Base-by-base conservation (phyloP, 2,329 filamentous ascomycete species). In the Xylaria sp. region DNA sequence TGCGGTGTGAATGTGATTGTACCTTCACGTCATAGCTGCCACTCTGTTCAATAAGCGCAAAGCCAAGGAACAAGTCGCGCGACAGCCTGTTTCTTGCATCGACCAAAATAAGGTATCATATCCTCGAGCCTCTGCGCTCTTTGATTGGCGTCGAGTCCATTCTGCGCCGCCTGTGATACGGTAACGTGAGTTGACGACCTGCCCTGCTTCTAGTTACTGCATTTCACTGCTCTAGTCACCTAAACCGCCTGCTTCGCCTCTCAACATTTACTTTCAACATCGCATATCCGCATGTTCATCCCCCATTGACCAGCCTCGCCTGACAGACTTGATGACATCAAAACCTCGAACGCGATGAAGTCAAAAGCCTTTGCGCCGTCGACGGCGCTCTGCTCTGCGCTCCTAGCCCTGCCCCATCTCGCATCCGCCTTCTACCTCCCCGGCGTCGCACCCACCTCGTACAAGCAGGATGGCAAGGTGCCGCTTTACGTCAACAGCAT, bases 401-500 rank as follows among this genome's bases (percentile, higher is more conserved):
- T 85, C 43, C 68, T 86, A 37, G 73, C 76, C 43, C 68, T 78
- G 22, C 81, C 84, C 20, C 78, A 82, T 57, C 70, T 85, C 34
- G 74, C 79, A 13, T 80, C 85, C 2, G 91, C 91, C 50, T 99
- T 97, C 78, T 99, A 99, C 76, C 89, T 99, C 39, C 94, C 93
- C 37, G 94, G 94, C 64, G 92, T 97, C 65, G 92, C 93, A 62
- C 94, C 94, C 19, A 95, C 91, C 40, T 93, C 93, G 52, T 99
- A 99, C 78, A 86, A 90, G 66, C 76, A 79, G 48, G 89, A 86
- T 69, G 90, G 94, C 65, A 77, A 77, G 21, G 94, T 99, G 20
- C 91, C 92, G 20, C 83, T 99, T 44, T 88, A 90, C 68, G 94
- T 99, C 72, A 99, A 99, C 77, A 88, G 88, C 70, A 88, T 99